phyloP scores from a whole-genome alignment of 805 yeast genomes.

The Jamesozyma spencerorum region DNA sequence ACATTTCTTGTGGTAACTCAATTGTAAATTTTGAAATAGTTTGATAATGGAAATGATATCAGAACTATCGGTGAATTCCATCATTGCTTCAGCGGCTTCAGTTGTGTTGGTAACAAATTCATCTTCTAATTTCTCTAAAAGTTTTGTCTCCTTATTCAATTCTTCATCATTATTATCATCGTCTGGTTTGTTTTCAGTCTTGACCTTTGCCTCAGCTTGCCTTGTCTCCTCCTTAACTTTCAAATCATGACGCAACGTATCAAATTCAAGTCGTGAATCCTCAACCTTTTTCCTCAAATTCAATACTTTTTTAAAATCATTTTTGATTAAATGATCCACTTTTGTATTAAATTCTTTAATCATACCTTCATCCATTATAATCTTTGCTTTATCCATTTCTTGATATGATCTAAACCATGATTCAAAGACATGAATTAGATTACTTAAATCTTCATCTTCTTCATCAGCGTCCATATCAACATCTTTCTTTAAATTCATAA shows the following conservation, averaged over 20 bases:
- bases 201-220: neutral
- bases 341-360: slow-evolving; percentile 50
- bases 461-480: slow-evolving; percentile 32
- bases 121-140: slow-evolving; percentile 57
- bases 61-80: slow-evolving; percentile 56
- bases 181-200: neutral
- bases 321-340: slow-evolving; percentile 43
- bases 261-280: slow-evolving; percentile 59
- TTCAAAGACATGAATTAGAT: slow-evolving; percentile 36
- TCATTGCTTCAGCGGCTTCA: slow-evolving; percentile 71
- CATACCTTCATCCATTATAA: slow-evolving; percentile 59
- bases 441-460: slow-evolving; percentile 42
- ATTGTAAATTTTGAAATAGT: slow-evolving; percentile 60
- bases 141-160: slow-evolving; percentile 30
- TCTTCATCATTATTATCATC: slow-evolving; percentile 2
- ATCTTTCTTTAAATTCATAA: slow-evolving; percentile 21
- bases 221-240: slow-evolving; percentile 24
- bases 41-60: slow-evolving; percentile 56
- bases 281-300: slow-evolving; percentile 61
- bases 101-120: slow-evolving; percentile 73
- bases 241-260: slow-evolving; percentile 54
- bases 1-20: slow-evolving; percentile 51
- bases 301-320: slow-evolving; percentile 51
- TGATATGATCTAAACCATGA: slow-evolving; percentile 45
- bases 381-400: slow-evolving; percentile 57